A percentile compares a stretch with the other conserved stretches of the same genome.
phyloP scores from a whole-genome alignment of 805 yeast species.

The Hanseniaspora vineae region DNA sequence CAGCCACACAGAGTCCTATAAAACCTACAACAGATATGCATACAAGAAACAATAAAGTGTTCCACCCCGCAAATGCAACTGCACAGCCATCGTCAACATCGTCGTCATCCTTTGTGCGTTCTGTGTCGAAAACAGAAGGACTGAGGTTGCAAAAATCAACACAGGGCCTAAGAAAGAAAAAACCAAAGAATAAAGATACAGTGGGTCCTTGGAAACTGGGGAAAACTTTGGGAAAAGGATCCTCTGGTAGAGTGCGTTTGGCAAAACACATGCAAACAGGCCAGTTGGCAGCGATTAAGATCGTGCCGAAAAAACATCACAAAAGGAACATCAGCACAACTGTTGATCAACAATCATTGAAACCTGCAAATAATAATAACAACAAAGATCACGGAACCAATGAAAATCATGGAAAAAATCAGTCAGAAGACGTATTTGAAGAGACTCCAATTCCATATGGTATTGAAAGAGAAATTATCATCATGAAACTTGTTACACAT shows the following conservation, averaged over 20 bases:
- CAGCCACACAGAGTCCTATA: background rate
- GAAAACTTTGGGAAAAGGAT: slow-evolving; percentile 67
- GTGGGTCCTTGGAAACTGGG: slow-evolving; percentile 82
- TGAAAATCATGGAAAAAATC: slow-evolving; percentile 9
- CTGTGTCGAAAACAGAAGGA: too few relatives aligned
- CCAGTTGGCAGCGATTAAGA: slow-evolving; percentile 72
- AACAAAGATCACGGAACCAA: slow-evolving; percentile 5
- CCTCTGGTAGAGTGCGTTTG: slow-evolving; percentile 66
- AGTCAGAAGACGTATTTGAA: slow-evolving; percentile 25
- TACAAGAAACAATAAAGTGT: background rate
- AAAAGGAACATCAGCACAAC: slow-evolving; percentile 10
- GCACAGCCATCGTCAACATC: background rate
- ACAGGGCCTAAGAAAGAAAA: slow-evolving; percentile 6
- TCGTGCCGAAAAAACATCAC: slow-evolving; percentile 45
- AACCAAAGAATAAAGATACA: slow-evolving; percentile 22
- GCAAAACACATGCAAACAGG: slow-evolving; percentile 62
- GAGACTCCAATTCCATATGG: slow-evolving; percentile 79
- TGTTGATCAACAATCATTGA: slow-evolving; percentile 3
- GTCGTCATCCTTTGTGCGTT: background rate
- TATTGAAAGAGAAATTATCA: slow-evolving; percentile 91
- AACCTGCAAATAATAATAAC: slow-evolving; percentile 4
- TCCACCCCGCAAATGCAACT: background rate
- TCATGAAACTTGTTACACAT: slow-evolving; percentile 90
- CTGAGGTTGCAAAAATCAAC: too few relatives aligned
- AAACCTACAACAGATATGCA: too few relatives aligned